Evolutionary conservation across 164 flowering plant genomes (phyloP).

Genomic region (Nelumbo lutea): DNA sequence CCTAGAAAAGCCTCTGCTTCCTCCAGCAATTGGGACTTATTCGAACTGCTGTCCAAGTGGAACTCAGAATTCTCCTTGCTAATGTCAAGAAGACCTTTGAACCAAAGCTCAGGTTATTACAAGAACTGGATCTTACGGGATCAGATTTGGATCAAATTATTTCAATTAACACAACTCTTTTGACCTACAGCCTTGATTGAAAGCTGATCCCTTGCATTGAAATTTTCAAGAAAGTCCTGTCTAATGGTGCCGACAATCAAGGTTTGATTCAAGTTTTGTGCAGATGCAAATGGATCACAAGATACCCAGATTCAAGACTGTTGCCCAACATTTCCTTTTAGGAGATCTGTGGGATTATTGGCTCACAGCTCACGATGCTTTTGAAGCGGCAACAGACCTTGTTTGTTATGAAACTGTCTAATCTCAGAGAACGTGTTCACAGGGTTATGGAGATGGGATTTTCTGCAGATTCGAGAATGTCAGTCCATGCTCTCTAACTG

Average conservation of each 20-base stretch:
- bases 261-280: conserved; percentile 20
- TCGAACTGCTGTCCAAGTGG: conserved; percentile 1
- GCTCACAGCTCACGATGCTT: conserved; percentile 39
- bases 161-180: conserved; percentile 23
- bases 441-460: conserved; percentile 32
- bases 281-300: conserved; percentile 22
- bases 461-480: conserved; percentile 33
- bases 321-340: conserved; percentile 26
- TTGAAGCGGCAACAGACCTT: conserved; percentile 32
- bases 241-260: background rate
- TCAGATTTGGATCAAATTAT: conserved; percentile 26
- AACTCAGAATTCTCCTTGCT: conserved; percentile 25
- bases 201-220: conserved; percentile 30
- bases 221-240: conserved; percentile 25
- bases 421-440: conserved; percentile 18
- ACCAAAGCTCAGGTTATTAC: conserved; percentile 31
- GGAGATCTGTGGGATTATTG: conserved; percentile 36
- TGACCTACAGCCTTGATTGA: conserved; percentile 23
- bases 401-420: conserved; percentile 16
- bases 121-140: conserved; percentile 28
- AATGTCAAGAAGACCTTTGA: conserved; percentile 23
- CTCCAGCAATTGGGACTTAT: conserved; percentile 28
- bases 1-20: conserved; percentile 17
- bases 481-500: conserved; percentile 31
- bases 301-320: conserved; percentile 16